These are phyloP conservation scores for Cryptococcus wingfieldii DNA, from an alignment of 1,284 basidiomycete species.

Conservation along the genomic window DNA sequence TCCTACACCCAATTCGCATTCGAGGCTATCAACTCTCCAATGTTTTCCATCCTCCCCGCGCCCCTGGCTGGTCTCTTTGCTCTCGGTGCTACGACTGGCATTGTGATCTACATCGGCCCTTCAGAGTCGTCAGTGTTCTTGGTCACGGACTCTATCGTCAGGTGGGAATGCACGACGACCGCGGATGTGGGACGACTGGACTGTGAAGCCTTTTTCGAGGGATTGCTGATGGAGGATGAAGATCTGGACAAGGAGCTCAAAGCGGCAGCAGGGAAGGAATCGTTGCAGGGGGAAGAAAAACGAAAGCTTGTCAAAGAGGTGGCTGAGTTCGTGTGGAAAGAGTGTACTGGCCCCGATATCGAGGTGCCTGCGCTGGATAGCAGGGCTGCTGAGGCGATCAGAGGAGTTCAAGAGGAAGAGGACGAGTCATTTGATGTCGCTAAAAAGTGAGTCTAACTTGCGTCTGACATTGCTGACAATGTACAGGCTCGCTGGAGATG, in stretches of 20 bases:
- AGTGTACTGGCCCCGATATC: constrained; percentile 42
- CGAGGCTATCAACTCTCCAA: constrained; percentile 90
- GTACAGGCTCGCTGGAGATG: constrained; percentile 35
- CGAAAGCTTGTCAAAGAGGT: constrained; percentile 34
- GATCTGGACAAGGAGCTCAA: constrained; percentile 59
- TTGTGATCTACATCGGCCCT: constrained; percentile 80
- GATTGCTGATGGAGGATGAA: constrained; percentile 63
- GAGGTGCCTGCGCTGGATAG: constrained; percentile 31
- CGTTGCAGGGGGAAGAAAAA: constrained; percentile 33
- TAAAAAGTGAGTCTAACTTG: constrained; percentile 47
- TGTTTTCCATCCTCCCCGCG: constrained; percentile 75
- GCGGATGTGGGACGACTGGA: constrained; percentile 66
- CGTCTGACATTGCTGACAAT: constrained; percentile 7
- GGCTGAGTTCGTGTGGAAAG: constrained; percentile 34
- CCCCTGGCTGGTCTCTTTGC: constrained; percentile 81
- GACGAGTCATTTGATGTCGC: constrained; percentile 67
- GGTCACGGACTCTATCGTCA: constrained; percentile 70
- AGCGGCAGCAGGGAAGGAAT: constrained; percentile 50
- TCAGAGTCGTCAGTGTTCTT: constrained; percentile 65
- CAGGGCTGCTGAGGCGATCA: constrained; percentile 19
- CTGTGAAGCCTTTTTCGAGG: constrained; percentile 70
- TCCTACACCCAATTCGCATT: constrained; percentile 88
- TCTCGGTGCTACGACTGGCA: constrained; percentile 68
- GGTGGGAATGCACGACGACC: constrained; percentile 59
- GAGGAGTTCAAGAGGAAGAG: constrained; percentile 52